Evolutionary conservation across 1,284 basidiomycete genomes (phyloP).

Genomic region (Apiotrichum domesticum): DNA sequence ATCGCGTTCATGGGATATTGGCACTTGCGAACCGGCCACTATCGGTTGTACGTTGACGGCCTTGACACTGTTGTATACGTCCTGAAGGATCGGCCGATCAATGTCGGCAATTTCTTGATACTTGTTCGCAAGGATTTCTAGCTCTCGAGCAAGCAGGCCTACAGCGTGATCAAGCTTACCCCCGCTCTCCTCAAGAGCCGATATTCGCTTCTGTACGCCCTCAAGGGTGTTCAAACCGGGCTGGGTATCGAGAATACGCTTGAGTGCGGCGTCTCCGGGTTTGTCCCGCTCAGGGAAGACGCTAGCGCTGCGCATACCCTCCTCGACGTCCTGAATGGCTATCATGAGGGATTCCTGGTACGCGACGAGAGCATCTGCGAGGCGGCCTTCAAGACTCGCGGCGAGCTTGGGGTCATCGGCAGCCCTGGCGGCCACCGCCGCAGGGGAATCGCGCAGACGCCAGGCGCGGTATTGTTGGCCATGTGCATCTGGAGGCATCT

Average conservation of each 20-base stretch:
- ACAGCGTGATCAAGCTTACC: background rate
- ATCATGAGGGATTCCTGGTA: constrained; percentile 43
- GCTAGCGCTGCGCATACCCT: background rate
- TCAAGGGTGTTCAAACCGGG: too few species aligned
- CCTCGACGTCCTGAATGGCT: constrained; percentile 31
- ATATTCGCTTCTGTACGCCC: too few species aligned
- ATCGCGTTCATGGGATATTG: too few species aligned
- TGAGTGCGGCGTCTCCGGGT: too few species aligned
- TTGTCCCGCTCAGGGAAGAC: too few species aligned
- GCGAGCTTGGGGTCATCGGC: constrained; percentile 12
- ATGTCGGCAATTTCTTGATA: constrained; percentile 4
- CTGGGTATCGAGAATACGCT: too few species aligned
- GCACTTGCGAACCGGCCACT: too few species aligned
- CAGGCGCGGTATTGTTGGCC: constrained; percentile 40
- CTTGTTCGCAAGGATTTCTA: constrained; percentile 1
- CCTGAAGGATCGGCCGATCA: constrained; percentile 1
- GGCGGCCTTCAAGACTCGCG: constrained; percentile 27
- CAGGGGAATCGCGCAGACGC: constrained; percentile 42
- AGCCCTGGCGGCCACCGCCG: constrained; percentile 29
- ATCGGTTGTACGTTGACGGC: background rate
- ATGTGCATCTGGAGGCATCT: constrained; percentile 31
- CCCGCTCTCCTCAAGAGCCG: too few species aligned
- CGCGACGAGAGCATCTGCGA: constrained; percentile 43
- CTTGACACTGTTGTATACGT: constrained; percentile 2
- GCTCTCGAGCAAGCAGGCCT: background rate